These are phyloP conservation scores for Rhizopus sp. DNA, from an alignment of 371 early-diverging fungal species.

Conservation along the genomic window DNA sequence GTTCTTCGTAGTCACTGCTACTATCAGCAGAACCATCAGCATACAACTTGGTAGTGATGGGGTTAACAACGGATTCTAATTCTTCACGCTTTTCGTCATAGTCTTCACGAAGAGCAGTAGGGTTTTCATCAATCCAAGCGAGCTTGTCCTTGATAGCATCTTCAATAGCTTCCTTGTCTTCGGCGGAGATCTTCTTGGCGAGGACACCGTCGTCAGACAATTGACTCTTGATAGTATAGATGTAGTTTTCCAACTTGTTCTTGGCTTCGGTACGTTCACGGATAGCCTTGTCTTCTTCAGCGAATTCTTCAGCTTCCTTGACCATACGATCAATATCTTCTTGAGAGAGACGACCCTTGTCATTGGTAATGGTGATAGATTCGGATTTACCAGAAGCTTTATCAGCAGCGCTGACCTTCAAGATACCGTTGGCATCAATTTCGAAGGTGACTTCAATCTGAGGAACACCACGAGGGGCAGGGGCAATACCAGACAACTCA, in stretches of 20 bases:
- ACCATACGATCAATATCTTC: constrained; percentile 97
- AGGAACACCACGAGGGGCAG: constrained; percentile 91
- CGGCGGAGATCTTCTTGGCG: constrained; percentile 75
- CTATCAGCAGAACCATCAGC: constrained; percentile 56
- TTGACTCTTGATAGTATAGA: constrained; percentile 81
- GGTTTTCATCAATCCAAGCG: constrained; percentile 80
- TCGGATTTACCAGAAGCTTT: constrained; percentile 94
- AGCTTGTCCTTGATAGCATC: constrained; percentile 85
- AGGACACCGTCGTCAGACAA: constrained; percentile 70
- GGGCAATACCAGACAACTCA: constrained; percentile 85
- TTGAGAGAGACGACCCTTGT: constrained; percentile 94
- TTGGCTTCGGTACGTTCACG: constrained; percentile 85
- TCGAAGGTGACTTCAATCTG: constrained; percentile 94
- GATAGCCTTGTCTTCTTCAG: constrained; percentile 84
- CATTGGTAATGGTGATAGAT: constrained; percentile 93
- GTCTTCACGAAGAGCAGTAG: constrained; percentile 73
- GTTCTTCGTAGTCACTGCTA: constrained; percentile 59
- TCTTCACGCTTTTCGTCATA: constrained; percentile 83
- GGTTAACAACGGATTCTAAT: constrained; percentile 84
- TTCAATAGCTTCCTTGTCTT: constrained; percentile 86
- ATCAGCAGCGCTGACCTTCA: constrained; percentile 97
- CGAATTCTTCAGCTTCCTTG: constrained; percentile 87
- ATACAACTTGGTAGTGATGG: constrained; percentile 86
- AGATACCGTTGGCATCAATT: constrained; percentile 98
- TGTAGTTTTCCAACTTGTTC: constrained; percentile 85